A percentile compares a stretch with the other conserved stretches of the same genome.
phyloP scores from a whole-genome alignment of 2,329 filamentous ascomycete genomes.

The Penicillium sp. region DNA sequence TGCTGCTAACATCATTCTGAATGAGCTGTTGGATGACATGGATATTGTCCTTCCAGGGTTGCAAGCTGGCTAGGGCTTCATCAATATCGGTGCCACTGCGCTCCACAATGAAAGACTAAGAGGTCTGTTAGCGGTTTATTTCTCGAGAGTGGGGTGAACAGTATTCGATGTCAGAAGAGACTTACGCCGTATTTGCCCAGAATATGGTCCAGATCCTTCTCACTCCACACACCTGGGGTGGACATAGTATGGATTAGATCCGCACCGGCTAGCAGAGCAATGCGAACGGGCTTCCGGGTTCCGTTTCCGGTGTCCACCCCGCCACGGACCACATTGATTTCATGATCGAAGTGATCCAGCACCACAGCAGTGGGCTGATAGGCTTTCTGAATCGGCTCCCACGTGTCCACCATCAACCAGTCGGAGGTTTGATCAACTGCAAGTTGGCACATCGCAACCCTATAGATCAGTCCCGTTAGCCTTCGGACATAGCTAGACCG shows the following conservation, averaged over 20 bases:
- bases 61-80: slow-evolving; percentile 76
- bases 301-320: slow-evolving; percentile 71
- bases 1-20: slow-evolving; percentile 78
- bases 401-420: slow-evolving; percentile 84
- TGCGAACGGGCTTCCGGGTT: slow-evolving; percentile 63
- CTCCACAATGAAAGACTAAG: slow-evolving; percentile 74
- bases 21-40: slow-evolving; percentile 87
- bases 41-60: slow-evolving; percentile 81
- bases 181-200: slow-evolving; percentile 69
- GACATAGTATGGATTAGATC: slow-evolving; percentile 74
- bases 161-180: not conserved
- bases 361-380: slow-evolving; percentile 89
- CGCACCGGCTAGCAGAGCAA: slow-evolving; percentile 77
- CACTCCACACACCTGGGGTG: slow-evolving; percentile 72
- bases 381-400: slow-evolving; percentile 79
- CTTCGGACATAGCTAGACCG: not conserved
- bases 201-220: slow-evolving; percentile 82
- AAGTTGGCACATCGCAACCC: slow-evolving; percentile 80
- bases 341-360: slow-evolving; percentile 84
- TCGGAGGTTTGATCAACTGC: slow-evolving; percentile 69
- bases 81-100: slow-evolving; percentile 84
- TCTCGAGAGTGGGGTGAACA: too few species aligned
- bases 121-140: not conserved
- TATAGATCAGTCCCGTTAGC: slow-evolving; percentile 25
- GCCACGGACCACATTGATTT: slow-evolving; percentile 76